A percentile compares a stretch with the other conserved stretches of the same genome.
phyloP scores from a whole-genome alignment of 2,329 filamentous ascomycete species.

The Pestalotiopsis fici region DNA sequence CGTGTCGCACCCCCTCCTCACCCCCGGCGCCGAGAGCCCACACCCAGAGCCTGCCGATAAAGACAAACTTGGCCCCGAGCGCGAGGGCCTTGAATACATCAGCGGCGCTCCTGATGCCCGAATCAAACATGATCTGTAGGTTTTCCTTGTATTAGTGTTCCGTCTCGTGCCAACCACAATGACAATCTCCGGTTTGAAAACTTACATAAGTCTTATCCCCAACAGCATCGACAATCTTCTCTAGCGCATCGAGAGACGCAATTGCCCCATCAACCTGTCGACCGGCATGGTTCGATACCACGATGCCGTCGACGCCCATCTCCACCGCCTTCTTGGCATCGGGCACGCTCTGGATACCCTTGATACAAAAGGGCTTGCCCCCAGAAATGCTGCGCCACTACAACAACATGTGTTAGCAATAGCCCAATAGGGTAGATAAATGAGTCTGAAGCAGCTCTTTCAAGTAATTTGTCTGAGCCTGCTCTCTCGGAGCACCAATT shows the following conservation, averaged over 20 bases:
- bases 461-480: too few relatives aligned
- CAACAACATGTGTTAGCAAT: too few relatives aligned
- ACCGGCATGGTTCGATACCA: constrained; percentile 60
- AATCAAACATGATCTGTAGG: constrained; percentile 58
- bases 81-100: constrained; percentile 64
- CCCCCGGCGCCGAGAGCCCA: constrained; percentile 62
- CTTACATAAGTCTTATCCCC: constrained; percentile 30
- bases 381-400: constrained; percentile 60
- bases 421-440: too few relatives aligned
- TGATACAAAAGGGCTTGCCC: constrained; percentile 60
- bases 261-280: constrained; percentile 63
- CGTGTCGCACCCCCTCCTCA: constrained; percentile 61
- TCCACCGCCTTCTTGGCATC: constrained; percentile 61
- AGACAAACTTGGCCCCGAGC: constrained; percentile 63
- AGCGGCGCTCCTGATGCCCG: constrained; percentile 54
- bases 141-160: too few relatives aligned
- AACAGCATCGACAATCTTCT: constrained; percentile 52
- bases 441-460: too few relatives aligned
- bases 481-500: too few relatives aligned
- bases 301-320: constrained; percentile 41
- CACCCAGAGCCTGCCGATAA: constrained; percentile 61
- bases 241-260: constrained; percentile 59
- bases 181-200: too few relatives aligned
- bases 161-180: too few relatives aligned
- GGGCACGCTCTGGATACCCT: constrained; percentile 61